A percentile compares a stretch with the other conserved stretches of the same genome.
Conservation (phyloP, 306 rosid genomes). For the Trifolium repens region DNA sequence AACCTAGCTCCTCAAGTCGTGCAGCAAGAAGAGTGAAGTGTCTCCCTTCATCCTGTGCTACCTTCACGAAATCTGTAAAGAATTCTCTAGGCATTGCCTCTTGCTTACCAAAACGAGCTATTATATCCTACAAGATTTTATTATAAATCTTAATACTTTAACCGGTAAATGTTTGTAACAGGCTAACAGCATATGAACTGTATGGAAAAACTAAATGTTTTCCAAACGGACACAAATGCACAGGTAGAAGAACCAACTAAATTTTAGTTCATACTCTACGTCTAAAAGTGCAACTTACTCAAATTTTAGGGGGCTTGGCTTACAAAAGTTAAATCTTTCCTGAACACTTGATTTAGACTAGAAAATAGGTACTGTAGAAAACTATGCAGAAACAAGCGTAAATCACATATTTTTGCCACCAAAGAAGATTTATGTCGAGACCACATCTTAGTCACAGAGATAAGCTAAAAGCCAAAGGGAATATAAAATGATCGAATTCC, state of each 20-base stretch:
- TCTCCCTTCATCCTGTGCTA: constrained; percentile 88
- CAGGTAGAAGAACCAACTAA: constrained; percentile 16
- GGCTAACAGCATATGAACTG: constrained; percentile 1
- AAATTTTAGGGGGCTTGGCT: neutral
- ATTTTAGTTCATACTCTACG: constrained; percentile 4
- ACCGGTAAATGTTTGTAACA: neutral
- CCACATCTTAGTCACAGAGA: constrained; percentile 11
- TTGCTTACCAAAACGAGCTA: constrained; percentile 82
- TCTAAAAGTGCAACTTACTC: constrained; percentile 12
- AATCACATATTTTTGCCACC: neutral
- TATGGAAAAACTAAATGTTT: constrained; percentile 12
- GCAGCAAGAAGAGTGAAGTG: constrained; percentile 82
- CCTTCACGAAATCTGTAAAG: constrained; percentile 82
- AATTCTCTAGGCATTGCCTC: constrained; percentile 88
- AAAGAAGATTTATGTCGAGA: constrained; percentile 8
- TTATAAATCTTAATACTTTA: neutral
- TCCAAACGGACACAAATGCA: constrained; percentile 26
- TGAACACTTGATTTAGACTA: constrained; percentile 9
- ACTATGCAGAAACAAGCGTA: constrained; percentile 9
- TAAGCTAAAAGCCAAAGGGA: constrained; percentile 7
- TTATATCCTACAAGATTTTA: constrained; percentile 67
- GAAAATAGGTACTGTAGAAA: neutral
- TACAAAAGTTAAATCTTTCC: neutral
- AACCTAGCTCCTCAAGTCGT: constrained; percentile 74
- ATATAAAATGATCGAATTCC: constrained; percentile 16